A percentile compares a stretch with the other conserved stretches of the same genome.
Evolutionary conservation across 306 rosid species (phyloP).

Genomic region (Sesbania bispinosa): DNA sequence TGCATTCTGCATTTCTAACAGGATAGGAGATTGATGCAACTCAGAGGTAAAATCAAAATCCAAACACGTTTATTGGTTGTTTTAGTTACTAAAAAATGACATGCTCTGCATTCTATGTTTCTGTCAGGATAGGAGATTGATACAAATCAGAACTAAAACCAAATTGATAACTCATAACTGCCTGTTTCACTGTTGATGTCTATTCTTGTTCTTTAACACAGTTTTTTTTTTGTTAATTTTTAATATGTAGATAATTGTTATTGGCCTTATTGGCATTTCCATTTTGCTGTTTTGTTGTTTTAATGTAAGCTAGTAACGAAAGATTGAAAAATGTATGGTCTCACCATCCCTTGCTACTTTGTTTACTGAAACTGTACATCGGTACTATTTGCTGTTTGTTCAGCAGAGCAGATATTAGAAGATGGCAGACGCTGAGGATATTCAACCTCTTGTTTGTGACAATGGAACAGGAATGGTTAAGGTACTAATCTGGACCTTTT

Average conservation of each 20-base stretch:
- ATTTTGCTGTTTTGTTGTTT: neutral
- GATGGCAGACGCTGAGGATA: conserved; percentile 95
- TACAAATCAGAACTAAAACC: neutral
- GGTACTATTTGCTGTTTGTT: neutral
- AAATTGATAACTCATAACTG: neutral
- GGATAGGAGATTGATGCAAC: too few species aligned
- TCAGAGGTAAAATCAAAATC: too few species aligned
- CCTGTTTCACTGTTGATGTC: neutral
- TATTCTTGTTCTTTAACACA: neutral
- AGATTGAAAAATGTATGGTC: neutral
- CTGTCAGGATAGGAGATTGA: neutral
- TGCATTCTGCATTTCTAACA: too few species aligned
- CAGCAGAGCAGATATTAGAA: conserved; percentile 40
- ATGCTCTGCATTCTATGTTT: neutral
- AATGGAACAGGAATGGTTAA: conserved; percentile 97
- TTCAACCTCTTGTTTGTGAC: conserved; percentile 92
- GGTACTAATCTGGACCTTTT: conserved; percentile 29
- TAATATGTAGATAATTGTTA: neutral
- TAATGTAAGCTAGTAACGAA: neutral
- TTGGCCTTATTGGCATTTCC: neutral
- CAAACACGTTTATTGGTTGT: too few species aligned
- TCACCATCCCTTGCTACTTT: neutral
- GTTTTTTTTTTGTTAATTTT: neutral
- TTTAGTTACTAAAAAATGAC: too few species aligned
- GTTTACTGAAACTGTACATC: neutral